These are phyloP conservation scores for Cryptosporidium tyzzeri DNA, from an alignment of 169 alveolate species.

Conservation along the genomic window DNA sequence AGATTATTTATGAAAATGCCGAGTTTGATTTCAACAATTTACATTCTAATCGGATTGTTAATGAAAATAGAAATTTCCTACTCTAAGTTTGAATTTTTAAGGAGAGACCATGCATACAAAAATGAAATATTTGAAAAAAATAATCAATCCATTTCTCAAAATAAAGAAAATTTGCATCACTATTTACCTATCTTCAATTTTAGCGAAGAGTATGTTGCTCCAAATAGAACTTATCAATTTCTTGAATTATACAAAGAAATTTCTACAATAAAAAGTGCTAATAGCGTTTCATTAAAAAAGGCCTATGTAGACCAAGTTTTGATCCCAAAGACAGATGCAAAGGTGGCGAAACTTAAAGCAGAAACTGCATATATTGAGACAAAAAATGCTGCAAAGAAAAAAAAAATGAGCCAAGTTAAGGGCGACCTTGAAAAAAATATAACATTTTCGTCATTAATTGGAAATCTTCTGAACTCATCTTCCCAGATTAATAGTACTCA, in stretches of 20 bases:
- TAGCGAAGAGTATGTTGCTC: neutral
- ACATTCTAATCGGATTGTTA: neutral
- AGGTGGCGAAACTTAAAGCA: conserved; percentile 55
- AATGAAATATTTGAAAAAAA: conserved; percentile 1
- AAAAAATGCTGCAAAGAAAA: conserved; percentile 41
- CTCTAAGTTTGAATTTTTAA: conserved; percentile 2
- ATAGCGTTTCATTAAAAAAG: neutral
- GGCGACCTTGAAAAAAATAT: conserved; percentile 14
- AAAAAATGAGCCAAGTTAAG: conserved; percentile 12
- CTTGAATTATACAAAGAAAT: conserved; percentile 54
- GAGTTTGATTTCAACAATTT: neutral
- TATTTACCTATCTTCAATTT: neutral
- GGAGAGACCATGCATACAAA: neutral
- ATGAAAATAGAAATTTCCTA: conserved; percentile 2
- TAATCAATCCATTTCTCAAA: neutral
- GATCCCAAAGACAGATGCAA: conserved; percentile 60
- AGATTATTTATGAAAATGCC: neutral
- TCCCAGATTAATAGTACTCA: conserved; percentile 26
- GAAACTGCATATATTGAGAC: conserved; percentile 72
- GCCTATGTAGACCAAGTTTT: conserved; percentile 38
- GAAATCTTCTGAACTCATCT: conserved; percentile 4
- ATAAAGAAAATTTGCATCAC: neutral
- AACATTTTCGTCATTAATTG: neutral
- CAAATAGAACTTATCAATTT: conserved; percentile 20
- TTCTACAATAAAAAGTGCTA: neutral